phyloP scores from a whole-genome alignment of 352 stramenopile species.

The Pythium periplocum region DNA sequence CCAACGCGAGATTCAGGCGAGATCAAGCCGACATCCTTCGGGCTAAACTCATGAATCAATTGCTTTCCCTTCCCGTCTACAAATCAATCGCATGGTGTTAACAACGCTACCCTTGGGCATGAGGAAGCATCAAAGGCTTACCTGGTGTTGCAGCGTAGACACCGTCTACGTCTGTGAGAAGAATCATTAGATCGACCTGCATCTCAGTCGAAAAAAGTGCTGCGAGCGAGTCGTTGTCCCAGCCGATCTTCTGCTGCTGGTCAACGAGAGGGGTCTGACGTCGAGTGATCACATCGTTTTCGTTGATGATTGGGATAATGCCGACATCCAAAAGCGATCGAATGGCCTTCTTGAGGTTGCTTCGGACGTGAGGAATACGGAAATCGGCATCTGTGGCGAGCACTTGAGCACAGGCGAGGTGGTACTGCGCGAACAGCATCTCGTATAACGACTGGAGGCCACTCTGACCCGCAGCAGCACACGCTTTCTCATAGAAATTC shows the following conservation, averaged over 20 bases:
- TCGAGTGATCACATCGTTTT: constrained; percentile 80
- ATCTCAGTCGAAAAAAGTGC: constrained; percentile 73
- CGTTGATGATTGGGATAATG: constrained; percentile 84
- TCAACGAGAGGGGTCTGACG: constrained; percentile 59
- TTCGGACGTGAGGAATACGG: constrained; percentile 45
- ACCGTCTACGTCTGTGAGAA: constrained; percentile 73
- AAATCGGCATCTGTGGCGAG: constrained; percentile 80
- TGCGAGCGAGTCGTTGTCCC: constrained; percentile 84
- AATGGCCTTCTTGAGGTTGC: constrained; percentile 65
- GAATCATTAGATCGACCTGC: constrained; percentile 66
- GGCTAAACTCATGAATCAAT: constrained; percentile 46
- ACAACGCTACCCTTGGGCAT: too few relatives aligned
- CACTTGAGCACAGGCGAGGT: constrained; percentile 78
- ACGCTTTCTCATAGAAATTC: constrained; percentile 72
- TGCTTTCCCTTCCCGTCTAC: constrained; percentile 25
- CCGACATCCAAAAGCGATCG: constrained; percentile 65
- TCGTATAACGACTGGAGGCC: constrained; percentile 82
- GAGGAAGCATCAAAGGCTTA: background rate
- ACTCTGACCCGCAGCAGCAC: constrained; percentile 62
- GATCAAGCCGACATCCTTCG: constrained; percentile 36
- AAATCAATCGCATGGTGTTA: background rate
- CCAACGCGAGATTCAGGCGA: constrained; percentile 52
- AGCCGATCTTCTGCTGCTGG: constrained; percentile 53
- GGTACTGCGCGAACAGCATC: constrained; percentile 83
- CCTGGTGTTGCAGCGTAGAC: constrained; percentile 32